Percentiles rank a stretch among this genome's conserved stretches.
phyloP scores from a whole-genome alignment of 2,329 filamentous ascomycete genomes.

The Penicillium sp. region DNA sequence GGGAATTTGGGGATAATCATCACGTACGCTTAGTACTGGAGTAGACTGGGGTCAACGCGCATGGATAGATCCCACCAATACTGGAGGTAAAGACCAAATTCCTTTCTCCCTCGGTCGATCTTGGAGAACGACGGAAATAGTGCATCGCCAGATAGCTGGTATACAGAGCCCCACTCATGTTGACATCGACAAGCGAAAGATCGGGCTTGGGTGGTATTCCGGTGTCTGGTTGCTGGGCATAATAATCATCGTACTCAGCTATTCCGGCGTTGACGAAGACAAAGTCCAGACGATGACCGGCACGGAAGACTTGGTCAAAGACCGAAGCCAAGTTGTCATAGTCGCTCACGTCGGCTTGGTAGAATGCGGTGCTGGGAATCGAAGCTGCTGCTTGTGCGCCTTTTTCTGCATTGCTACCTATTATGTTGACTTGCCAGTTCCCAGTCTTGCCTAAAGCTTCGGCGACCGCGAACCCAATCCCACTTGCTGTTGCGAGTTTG shows the following conservation, averaged over 20 bases:
- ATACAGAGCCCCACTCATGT: constrained; percentile 44
- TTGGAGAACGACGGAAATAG: constrained; percentile 38
- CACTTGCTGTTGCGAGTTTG: constrained; percentile 33
- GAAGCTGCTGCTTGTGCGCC: constrained; percentile 31
- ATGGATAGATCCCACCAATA: constrained; percentile 42
- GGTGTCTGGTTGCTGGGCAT: constrained; percentile 26
- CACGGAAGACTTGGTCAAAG: constrained; percentile 42
- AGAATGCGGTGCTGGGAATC: constrained; percentile 36
- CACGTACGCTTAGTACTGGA: constrained; percentile 38
- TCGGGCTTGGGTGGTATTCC: constrained; percentile 29
- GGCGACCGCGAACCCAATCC: constrained; percentile 48
- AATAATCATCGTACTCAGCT: constrained; percentile 46
- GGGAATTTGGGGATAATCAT: background rate
- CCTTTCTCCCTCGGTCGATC: constrained; percentile 21
- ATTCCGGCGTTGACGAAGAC: constrained; percentile 54
- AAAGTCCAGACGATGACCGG: constrained; percentile 46
- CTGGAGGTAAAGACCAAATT: constrained; percentile 38
- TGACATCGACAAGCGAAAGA: constrained; percentile 42
- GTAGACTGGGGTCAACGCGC: constrained; percentile 35
- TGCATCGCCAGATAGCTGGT: constrained; percentile 44
- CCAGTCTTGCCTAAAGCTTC: constrained; percentile 37
- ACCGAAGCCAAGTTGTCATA: constrained; percentile 36
- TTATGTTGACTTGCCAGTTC: constrained; percentile 42
- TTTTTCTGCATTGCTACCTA: constrained; percentile 41
- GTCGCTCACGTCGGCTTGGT: constrained; percentile 40